phyloP scores from a whole-genome alignment of 306 rosid genomes.

The Cicer bijugum region DNA sequence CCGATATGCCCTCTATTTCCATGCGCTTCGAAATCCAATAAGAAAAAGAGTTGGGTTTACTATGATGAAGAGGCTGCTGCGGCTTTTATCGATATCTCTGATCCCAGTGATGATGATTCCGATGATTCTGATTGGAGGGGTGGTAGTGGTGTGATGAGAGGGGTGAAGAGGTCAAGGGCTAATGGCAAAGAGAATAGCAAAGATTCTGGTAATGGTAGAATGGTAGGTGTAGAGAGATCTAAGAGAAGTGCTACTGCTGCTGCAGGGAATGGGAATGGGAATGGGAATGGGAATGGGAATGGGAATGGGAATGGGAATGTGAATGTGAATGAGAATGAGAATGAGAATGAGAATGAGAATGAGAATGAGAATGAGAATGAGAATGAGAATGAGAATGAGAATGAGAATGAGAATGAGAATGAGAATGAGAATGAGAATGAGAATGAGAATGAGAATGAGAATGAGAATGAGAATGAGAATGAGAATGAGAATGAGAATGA shows the following conservation, averaged over 20 bases:
- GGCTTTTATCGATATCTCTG: slow-evolving; percentile 55
- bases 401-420: slow-evolving; percentile 11
- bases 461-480: not conserved
- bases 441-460: slow-evolving; percentile 11
- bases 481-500: slow-evolving; percentile 39
- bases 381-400: slow-evolving; percentile 26
- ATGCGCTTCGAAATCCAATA: slow-evolving; percentile 48
- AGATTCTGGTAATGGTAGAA: slow-evolving; percentile 38
- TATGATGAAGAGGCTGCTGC: slow-evolving; percentile 60
- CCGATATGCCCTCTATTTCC: slow-evolving; percentile 79
- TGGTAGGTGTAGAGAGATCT: slow-evolving; percentile 45
- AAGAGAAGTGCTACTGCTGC: slow-evolving; percentile 46
- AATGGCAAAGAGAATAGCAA: slow-evolving; percentile 29
- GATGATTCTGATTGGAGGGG: slow-evolving; percentile 64
- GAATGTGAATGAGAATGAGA: not conserved
- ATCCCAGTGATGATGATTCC: slow-evolving; percentile 64
- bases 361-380: slow-evolving; percentile 18
- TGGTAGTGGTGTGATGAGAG: slow-evolving; percentile 3
- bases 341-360: slow-evolving; percentile 23
- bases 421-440: slow-evolving; percentile 3
- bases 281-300: not conserved
- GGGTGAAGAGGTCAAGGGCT: slow-evolving; percentile 27
- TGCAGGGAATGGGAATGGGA: not conserved
- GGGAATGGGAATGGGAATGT: too few relatives aligned
- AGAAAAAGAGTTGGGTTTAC: slow-evolving; percentile 39